phyloP scores from a whole-genome alignment of 1,139 yeast genomes.

The Yamadazyma aaseri region DNA sequence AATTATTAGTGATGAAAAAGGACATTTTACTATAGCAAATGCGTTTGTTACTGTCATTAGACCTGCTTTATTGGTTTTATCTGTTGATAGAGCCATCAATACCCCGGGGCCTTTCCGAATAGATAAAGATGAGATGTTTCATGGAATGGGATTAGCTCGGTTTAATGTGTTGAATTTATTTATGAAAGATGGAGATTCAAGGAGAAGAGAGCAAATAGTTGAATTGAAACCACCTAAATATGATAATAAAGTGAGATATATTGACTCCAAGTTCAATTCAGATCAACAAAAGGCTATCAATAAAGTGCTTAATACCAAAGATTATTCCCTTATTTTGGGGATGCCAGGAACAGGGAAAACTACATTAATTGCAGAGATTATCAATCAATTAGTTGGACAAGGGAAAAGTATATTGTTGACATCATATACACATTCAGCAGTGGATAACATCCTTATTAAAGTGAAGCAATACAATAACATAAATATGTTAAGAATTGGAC shows the following conservation, averaged over 20 bases:
- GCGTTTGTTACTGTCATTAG: slow-evolving; percentile 55
- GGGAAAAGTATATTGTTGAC: slow-evolving; percentile 74
- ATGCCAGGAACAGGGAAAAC: slow-evolving; percentile 99
- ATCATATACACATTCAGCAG: slow-evolving; percentile 94
- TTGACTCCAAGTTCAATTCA: slow-evolving; percentile 33
- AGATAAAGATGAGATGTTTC: slow-evolving; percentile 77
- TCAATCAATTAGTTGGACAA: slow-evolving; percentile 55
- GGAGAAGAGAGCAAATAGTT: slow-evolving; percentile 59
- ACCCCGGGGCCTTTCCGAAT: slow-evolving; percentile 50
- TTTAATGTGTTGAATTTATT: slow-evolving; percentile 72
- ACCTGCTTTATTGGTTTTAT: slow-evolving; percentile 26
- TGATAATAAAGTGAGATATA: slow-evolving; percentile 2
- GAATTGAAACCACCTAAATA: slow-evolving; percentile 44
- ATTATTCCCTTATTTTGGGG: slow-evolving; percentile 81
- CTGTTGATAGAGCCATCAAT: slow-evolving; percentile 53
- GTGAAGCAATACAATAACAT: slow-evolving; percentile 46
- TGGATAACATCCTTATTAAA: slow-evolving; percentile 84
- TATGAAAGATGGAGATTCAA: slow-evolving; percentile 50
- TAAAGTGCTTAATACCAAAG: slow-evolving; percentile 61
- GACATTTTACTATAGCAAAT: slow-evolving; percentile 70
- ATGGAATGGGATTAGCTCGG: slow-evolving; percentile 75
- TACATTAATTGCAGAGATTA: slow-evolving; percentile 79
- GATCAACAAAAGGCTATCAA: slow-evolving; percentile 74
- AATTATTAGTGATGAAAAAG: slow-evolving; percentile 74
- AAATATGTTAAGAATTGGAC: slow-evolving; percentile 60